phyloP scores from a whole-genome alignment of 2,329 filamentous ascomycete genomes.

The Cadophora luteo-olivacea region DNA sequence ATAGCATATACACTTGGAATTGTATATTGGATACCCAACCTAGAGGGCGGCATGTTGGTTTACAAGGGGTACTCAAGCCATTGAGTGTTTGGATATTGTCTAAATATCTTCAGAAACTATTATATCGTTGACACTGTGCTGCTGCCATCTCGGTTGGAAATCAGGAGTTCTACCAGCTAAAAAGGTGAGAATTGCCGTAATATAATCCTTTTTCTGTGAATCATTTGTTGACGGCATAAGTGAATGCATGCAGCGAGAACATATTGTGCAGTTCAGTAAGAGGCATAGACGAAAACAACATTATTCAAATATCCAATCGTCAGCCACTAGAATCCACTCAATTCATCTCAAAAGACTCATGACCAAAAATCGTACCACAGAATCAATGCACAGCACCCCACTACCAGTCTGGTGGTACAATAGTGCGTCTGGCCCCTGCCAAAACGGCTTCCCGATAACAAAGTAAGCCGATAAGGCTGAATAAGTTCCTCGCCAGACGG shows the following conservation, averaged over 20 bases:
- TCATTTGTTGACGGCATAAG: too few species aligned
- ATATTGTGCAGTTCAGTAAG: too few species aligned
- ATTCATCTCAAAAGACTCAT: neutral
- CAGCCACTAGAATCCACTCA: neutral
- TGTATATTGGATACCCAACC: slow-evolving; percentile 28
- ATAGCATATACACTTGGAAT: slow-evolving; percentile 2
- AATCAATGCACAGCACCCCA: neutral
- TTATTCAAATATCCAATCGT: too few species aligned
- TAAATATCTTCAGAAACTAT: neutral
- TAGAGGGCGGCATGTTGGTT: neutral
- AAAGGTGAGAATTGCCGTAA: neutral
- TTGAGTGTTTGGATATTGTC: neutral
- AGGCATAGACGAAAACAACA: too few species aligned
- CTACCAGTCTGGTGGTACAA: neutral
- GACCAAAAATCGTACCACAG: slow-evolving; percentile 9
- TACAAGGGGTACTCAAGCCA: neutral
- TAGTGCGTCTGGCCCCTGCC: neutral
- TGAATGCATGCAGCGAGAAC: too few species aligned
- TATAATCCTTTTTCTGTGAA: too few species aligned
- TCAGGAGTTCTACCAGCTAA: neutral
- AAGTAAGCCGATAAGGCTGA: slow-evolving; percentile 17
- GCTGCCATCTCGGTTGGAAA: neutral
- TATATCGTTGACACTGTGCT: neutral
- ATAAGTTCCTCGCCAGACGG: neutral
- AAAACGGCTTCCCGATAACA: neutral